Conservation (phyloP, 202 grass and related monocot species). For the Schoenoplectus tabernaemontani region DNA sequence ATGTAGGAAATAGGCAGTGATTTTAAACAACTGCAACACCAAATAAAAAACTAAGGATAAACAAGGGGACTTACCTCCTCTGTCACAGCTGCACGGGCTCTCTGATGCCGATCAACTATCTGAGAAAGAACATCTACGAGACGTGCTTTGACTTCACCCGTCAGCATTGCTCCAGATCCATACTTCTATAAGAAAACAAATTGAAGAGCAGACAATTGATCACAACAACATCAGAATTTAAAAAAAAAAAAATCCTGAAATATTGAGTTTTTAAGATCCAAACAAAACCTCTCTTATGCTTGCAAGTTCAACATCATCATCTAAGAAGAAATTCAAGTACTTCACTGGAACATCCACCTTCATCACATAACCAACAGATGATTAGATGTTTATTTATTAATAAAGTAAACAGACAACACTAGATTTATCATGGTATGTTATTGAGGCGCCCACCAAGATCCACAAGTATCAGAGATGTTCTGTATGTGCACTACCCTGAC, state of each 20-base stretch:
- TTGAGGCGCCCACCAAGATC: background rate
- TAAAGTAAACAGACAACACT: background rate
- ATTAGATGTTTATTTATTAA: background rate
- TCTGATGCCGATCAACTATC: slow-evolving; percentile 68
- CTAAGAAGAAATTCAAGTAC: slow-evolving; percentile 96
- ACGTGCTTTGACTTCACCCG: slow-evolving; percentile 65
- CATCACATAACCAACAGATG: slow-evolving; percentile 21
- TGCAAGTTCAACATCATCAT: slow-evolving; percentile 74
- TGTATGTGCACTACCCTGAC: background rate
- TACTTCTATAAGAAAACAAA: slow-evolving; percentile 50
- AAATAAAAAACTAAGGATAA: background rate
- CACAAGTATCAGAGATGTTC: background rate
- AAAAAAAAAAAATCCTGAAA: background rate
- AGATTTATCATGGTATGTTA: background rate
- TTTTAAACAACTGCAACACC: background rate
- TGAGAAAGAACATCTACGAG: slow-evolving; percentile 50
- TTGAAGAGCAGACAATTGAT: background rate
- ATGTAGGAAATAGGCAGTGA: background rate
- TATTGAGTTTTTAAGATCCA: background rate
- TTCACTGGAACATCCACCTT: slow-evolving; percentile 92
- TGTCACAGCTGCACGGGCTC: slow-evolving; percentile 50
- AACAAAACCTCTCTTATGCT: slow-evolving; percentile 67
- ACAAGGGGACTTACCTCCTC: slow-evolving; percentile 44
- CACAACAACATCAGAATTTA: slow-evolving; percentile 1
- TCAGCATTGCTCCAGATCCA: slow-evolving; percentile 71